Conservation (phyloP, 2,329 filamentous ascomycete genomes). For the Talaromyces islandicus region DNA sequence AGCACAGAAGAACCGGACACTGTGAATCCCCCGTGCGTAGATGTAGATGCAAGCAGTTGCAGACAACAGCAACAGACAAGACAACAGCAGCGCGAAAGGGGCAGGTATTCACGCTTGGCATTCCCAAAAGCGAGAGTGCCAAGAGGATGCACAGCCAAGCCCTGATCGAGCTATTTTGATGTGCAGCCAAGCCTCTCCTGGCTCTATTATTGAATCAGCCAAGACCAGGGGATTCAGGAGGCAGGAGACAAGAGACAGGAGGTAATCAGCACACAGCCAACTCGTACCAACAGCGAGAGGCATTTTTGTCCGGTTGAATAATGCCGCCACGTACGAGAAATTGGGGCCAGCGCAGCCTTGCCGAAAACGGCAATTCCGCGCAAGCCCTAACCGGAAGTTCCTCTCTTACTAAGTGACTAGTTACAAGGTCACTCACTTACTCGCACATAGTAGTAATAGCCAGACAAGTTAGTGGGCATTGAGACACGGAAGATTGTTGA, state of each 20-base stretch:
- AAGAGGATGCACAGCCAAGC: not conserved
- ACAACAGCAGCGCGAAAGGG: not conserved
- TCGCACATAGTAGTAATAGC: too few species aligned
- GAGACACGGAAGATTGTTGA: too few species aligned
- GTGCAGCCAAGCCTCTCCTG: not conserved
- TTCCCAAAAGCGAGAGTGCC: not conserved
- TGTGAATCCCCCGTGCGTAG: too few species aligned
- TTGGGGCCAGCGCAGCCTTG: not conserved
- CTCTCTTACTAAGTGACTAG: too few species aligned
- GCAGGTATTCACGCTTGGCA: not conserved
- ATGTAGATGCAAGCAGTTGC: not conserved
- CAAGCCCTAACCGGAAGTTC: not conserved
- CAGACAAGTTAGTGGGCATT: too few species aligned
- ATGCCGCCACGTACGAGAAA: not conserved
- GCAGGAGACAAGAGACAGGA: too few species aligned
- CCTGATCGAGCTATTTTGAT: not conserved
- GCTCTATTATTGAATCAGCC: not conserved
- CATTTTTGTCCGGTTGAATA: not conserved
- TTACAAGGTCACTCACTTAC: too few species aligned
- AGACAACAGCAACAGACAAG: too few species aligned
- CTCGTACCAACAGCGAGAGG: too few species aligned
- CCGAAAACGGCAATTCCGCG: not conserved
- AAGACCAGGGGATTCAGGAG: too few species aligned
- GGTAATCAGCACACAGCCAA: too few species aligned
- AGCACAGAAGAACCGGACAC: too few species aligned